These are phyloP conservation scores for Cryptococcus amylolentus DNA, from an alignment of 1,284 basidiomycete genomes.

Conservation along the genomic window DNA sequence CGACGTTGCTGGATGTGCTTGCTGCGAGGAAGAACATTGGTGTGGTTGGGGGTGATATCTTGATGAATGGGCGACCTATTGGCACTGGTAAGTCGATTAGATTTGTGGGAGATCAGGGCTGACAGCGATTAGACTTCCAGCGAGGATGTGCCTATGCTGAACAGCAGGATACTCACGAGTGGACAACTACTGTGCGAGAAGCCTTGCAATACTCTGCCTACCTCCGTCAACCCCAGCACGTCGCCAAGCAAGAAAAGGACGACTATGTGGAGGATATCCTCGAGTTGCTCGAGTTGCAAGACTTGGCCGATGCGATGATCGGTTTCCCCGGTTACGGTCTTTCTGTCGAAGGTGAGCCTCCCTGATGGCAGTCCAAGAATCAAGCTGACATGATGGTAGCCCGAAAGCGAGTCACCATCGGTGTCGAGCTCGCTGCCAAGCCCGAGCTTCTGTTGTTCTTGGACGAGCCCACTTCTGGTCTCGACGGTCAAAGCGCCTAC, in stretches of 20 bases:
- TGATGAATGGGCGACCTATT: slow-evolving; percentile 55
- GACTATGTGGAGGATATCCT: slow-evolving; percentile 56
- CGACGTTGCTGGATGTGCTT: slow-evolving; percentile 56
- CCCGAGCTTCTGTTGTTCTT: slow-evolving; percentile 58
- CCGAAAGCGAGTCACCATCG: slow-evolving; percentile 60
- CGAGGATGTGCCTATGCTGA: slow-evolving; percentile 63
- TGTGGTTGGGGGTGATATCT: slow-evolving; percentile 53
- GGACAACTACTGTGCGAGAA: slow-evolving; percentile 64
- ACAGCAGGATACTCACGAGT: slow-evolving; percentile 80
- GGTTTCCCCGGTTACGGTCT: slow-evolving; percentile 54
- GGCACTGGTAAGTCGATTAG: slow-evolving; percentile 30
- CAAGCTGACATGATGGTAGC: slow-evolving; percentile 36
- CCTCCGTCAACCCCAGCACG: slow-evolving; percentile 56
- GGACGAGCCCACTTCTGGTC: slow-evolving; percentile 57
- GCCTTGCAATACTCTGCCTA: slow-evolving; percentile 59
- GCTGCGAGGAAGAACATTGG: slow-evolving; percentile 56
- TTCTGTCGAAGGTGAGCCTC: slow-evolving; percentile 42
- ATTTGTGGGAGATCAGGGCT: not conserved
- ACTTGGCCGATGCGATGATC: slow-evolving; percentile 54
- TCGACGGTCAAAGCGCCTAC: slow-evolving; percentile 59
- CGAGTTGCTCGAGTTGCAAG: slow-evolving; percentile 54
- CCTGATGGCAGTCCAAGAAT: not conserved
- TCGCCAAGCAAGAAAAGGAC: slow-evolving; percentile 55
- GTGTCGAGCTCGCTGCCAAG: slow-evolving; percentile 60
- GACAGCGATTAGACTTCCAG: slow-evolving; percentile 38